Evolutionary conservation across 495 filamentous ascomycete genomes (phyloP), one percentile per base, ranked within the genome.

Genomic region (Tricharina praecox): DNA sequence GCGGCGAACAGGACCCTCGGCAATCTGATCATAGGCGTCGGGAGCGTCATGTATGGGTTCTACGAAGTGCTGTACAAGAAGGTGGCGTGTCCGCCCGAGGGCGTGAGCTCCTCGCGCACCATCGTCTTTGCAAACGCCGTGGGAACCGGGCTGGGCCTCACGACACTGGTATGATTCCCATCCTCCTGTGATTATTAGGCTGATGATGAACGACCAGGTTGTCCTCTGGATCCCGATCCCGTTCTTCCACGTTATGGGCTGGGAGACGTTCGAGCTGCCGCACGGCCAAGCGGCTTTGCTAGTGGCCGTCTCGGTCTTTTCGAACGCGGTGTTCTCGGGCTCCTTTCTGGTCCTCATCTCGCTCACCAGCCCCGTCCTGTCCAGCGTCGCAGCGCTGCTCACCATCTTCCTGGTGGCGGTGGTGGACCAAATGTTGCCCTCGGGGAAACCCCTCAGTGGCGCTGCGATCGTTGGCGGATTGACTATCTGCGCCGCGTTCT

Each of bases 51-150:
- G 13, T 97, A 97, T 62, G 90, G 90, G 0, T 76, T 97, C 28
- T 97, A 97, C 63, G 90, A 97, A 64, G 90, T 97, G 21, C 61
- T 97, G 36, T 97, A 96, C 64, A 97, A 97, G 67, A 75, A 76
- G 34, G 72, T 77, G 36, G 88, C 86, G 3, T 97, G 90, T 60
- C 90, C 90, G 23, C 90, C 90, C 0, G 87, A 95, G 46, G 85
- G 85, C 21, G 79, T 74, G 9, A 81, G 76, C 45, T 72, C 88
- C 0, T 78, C 73, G 4, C 73, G 85, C 3, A 84, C 83, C 45
- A 84, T 92, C 67, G 78, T 93, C 53, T 96, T 96, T 55, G 85
- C 90, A 47, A 95, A 87, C 55, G 78, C 81, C 0, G 86, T 95
- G 52, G 90, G 84, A 23, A 85, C 77, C 50, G 60, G 87, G 48